These are phyloP conservation scores for Coemansia biformis DNA, from an alignment of 192 early-diverging fungal species.

Conservation along the genomic window DNA sequence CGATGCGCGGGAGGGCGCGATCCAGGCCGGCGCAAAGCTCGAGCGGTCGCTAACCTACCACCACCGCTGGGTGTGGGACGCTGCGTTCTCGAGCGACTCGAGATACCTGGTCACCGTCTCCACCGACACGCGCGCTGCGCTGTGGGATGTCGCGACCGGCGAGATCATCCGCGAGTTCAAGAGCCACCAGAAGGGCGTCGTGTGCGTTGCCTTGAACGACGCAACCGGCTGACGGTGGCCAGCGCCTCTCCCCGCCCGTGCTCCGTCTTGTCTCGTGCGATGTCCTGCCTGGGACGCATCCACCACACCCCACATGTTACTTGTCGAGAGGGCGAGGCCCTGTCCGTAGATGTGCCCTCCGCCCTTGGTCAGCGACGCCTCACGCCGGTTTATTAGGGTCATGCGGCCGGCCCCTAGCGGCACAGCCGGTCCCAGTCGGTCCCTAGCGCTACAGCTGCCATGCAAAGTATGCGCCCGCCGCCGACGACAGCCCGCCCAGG, in stretches of 20 bases:
- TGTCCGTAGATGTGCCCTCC: too few relatives aligned
- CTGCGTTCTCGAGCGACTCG: constrained; percentile 45
- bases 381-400: too few relatives aligned
- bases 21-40: constrained; percentile 26
- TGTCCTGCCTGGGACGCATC: too few relatives aligned
- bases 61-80: constrained; percentile 51
- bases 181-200: constrained; percentile 46
- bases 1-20: constrained; percentile 13
- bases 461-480: constrained; percentile 24
- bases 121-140: constrained; percentile 41
- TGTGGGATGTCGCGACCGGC: constrained; percentile 41
- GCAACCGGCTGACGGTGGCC: constrained; percentile 21
- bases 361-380: too few relatives aligned
- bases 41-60: constrained; percentile 39
- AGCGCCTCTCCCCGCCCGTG: too few relatives aligned
- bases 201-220: constrained; percentile 49
- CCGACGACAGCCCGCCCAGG: constrained; percentile 33
- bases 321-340: too few relatives aligned
- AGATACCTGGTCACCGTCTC: constrained; percentile 49
- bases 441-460: constrained; percentile 28
- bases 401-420: too few relatives aligned
- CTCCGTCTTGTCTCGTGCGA: too few relatives aligned
- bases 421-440: too few relatives aligned
- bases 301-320: too few relatives aligned
- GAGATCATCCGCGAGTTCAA: constrained; percentile 48